Evolutionary conservation across 257 asterid species (phyloP), one percentile per base, ranked within the genome.

Genomic region (Solanum acaule): DNA sequence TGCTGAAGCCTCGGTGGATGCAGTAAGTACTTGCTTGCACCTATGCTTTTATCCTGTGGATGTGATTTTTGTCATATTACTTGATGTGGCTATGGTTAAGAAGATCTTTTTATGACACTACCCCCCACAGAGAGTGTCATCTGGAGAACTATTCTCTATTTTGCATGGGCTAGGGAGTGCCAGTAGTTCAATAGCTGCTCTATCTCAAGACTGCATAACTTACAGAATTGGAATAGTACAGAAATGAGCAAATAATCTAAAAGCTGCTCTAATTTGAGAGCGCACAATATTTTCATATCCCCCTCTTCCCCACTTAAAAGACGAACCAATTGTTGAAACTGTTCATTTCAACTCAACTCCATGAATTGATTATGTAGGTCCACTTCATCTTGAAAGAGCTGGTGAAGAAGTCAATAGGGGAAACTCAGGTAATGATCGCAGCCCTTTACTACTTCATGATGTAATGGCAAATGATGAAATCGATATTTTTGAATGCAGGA

Each of bases 1-100:
- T 70, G 94, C 94, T 56, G 93, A 92, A 90, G 91, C 93, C 85
- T 87, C 94, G 34, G 94, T 90, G 68, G 92, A 92, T 86, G 91
- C 92, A 63, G 94, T 91, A 79, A 88, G 93, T 88, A 22, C 86
- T 78, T 85, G 4, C 29, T 10, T 22, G 70, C 1, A 82, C 71
- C 29, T 82, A 29, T 49, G 67, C 86, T 49, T 82, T 46, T 18
- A 82, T 82, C 86, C 71, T 11, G 44, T 46, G 68, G 85, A 46
- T 46, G 27, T 5, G 67, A 81, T 27, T 44, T 15, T 46, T 16
- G 85, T 82, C 44, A 82, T 82, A 61, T 31, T 82, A 82, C 86
- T 49, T 82, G 68, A 49, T 6, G 86, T 49, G 70, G 70, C 31
- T 31, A 49, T 82, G 71, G 70, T 82, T 81, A 82, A 31, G 67